Conservation (phyloP, 352 stramenopile genomes). For the Plasmopara muralis region DNA sequence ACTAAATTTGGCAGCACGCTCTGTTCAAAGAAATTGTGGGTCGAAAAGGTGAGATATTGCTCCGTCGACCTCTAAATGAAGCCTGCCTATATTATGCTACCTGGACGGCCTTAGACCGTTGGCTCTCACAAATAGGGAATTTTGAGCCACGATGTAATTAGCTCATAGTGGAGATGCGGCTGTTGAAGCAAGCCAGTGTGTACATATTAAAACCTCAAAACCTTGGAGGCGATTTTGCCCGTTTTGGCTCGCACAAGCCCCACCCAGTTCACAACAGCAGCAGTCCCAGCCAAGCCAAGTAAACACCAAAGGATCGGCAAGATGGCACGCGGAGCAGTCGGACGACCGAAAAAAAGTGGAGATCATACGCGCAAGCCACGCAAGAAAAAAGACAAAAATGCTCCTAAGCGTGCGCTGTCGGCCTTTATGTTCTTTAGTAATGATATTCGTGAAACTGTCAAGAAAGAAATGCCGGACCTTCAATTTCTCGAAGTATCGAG, state of each 20-base stretch:
- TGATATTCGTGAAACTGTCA: conserved; percentile 85
- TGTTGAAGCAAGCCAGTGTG: conserved; percentile 9
- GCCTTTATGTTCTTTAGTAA: conserved; percentile 91
- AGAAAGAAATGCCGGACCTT: conserved; percentile 83
- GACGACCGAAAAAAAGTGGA: conserved; percentile 61
- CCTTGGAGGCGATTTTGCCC: conserved; percentile 2
- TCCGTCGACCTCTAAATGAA: neutral
- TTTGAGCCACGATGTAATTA: conserved; percentile 19
- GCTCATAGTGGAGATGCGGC: conserved; percentile 21
- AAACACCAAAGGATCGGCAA: conserved; percentile 17
- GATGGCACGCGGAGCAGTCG: conserved; percentile 55
- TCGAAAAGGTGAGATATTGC: too few species aligned
- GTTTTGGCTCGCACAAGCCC: conserved; percentile 9
- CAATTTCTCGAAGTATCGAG: conserved; percentile 82
- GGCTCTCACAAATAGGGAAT: conserved; percentile 20
- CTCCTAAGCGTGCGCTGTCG: conserved; percentile 83
- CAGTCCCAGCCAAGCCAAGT: conserved; percentile 39
- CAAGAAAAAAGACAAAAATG: conserved; percentile 91
- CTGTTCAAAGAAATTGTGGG: too few species aligned
- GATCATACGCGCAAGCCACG: conserved; percentile 68
- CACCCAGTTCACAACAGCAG: conserved; percentile 36
- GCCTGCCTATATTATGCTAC: neutral
- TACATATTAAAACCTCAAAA: conserved; percentile 13
- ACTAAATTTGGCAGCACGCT: too few species aligned
- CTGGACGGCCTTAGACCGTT: conserved; percentile 4